Evolutionary conservation across 2,329 filamentous ascomycete species (phyloP), one percentile per base, ranked within the genome.

Genomic region (Penicillium sp.): DNA sequence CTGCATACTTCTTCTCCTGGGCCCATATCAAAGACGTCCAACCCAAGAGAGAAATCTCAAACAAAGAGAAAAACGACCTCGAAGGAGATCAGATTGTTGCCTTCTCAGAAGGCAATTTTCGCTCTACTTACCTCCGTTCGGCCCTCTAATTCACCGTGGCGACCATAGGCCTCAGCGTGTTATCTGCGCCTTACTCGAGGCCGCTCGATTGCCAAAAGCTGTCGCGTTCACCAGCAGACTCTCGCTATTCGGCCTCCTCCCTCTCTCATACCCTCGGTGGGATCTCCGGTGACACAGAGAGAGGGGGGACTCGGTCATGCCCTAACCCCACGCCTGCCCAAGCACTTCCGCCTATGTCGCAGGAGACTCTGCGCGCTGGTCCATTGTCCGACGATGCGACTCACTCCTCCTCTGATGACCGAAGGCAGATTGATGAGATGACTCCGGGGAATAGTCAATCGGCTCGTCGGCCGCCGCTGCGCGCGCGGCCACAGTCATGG

Each of bases 281-380:
- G 71, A 68, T 68, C 68, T 66, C 68, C 64, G 63, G 68, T 69
- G 68, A 70, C 65, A 71, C 71, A 64, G 76, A 74, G 73, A 75
- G 76, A 76, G 74, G 73, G 73, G 72, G 73, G 67, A 61, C 68
- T 66, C 66, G 76, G 73, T 70, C 72, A 79, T 79, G 77, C 73
- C 69, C 73, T 68, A 69, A 65, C 62, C 63, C 67, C 62, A 70
- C 62, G 57, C 62, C 65, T 52, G 58, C 64, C 61, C 64, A 71
- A 69, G 69, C 70, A 71, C 67, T 74, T 61, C 66, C 68, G 71
- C 73, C 71, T 70, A 78, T 79, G 76, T 78, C 77, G 74, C 72
- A 73, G 61, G 69, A 68, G 62, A 66, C 71, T 64, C 66, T 72
- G 57, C 68, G 66, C 55, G 68, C 71, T 65, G 70, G 63, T 59